Evolutionary conservation across 345 rosid species (phyloP).

Genomic region (Moricandia moricandioides): DNA sequence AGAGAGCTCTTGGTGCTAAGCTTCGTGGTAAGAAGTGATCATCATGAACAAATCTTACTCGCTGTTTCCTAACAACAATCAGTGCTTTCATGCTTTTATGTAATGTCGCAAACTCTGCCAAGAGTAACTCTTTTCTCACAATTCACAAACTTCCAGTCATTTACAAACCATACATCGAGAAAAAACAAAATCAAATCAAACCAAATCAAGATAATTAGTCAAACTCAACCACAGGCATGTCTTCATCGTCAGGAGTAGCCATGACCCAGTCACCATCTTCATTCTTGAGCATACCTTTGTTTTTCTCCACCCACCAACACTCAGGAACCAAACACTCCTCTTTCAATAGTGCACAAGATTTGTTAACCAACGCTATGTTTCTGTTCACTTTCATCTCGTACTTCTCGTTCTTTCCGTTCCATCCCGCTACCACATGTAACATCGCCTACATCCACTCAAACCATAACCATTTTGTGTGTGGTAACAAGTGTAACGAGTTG

Average conservation of each 20-base stretch:
- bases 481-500: neutral
- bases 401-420: slow-evolving; percentile 56
- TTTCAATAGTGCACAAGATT: slow-evolving; percentile 56
- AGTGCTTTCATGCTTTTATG: slow-evolving; percentile 27
- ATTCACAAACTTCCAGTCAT: neutral
- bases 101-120: neutral
- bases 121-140: neutral
- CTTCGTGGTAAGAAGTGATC: slow-evolving; percentile 85
- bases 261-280: slow-evolving; percentile 66
- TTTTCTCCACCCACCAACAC: slow-evolving; percentile 89
- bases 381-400: slow-evolving; percentile 66
- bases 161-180: neutral
- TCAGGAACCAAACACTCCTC: slow-evolving; percentile 72
- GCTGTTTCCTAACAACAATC: slow-evolving; percentile 3
- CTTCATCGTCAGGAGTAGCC: slow-evolving; percentile 57
- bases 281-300: slow-evolving; percentile 62
- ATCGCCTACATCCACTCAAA: slow-evolving; percentile 53
- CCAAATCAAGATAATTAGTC: neutral
- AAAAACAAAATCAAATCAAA: neutral
- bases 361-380: slow-evolving; percentile 79
- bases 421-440: slow-evolving; percentile 74
- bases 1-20: slow-evolving; percentile 88
- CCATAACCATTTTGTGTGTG: neutral
- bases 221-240: slow-evolving; percentile 46
- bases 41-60: neutral